These are phyloP conservation scores for Diaporthe ampelina DNA, from an alignment of 2,329 filamentous ascomycete genomes.

Conservation along the genomic window DNA sequence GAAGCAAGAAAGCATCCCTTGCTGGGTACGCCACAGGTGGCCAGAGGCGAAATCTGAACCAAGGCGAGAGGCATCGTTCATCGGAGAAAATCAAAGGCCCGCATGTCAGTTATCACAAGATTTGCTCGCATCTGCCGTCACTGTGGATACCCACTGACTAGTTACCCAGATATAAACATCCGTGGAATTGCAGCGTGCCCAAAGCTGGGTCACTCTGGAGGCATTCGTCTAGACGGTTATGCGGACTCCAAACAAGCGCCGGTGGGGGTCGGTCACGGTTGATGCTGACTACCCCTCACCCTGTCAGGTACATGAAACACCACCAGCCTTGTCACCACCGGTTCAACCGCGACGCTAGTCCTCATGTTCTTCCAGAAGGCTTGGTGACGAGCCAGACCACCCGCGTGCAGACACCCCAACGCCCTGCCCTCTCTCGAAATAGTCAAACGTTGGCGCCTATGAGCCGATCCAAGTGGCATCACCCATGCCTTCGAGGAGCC, in stretches of 20 bases:
- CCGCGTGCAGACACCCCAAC: constrained; percentile 6
- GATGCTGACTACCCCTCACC: constrained; percentile 34
- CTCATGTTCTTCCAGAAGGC: constrained; percentile 28
- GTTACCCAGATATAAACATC: constrained; percentile 1
- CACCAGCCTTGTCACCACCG: constrained; percentile 36
- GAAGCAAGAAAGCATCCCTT: neutral
- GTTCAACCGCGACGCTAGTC: constrained; percentile 35
- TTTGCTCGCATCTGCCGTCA: constrained; percentile 13
- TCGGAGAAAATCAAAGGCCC: neutral
- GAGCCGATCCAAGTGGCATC: constrained; percentile 30
- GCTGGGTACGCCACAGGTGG: constrained; percentile 7
- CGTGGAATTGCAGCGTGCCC: constrained; percentile 25
- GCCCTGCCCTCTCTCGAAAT: constrained; percentile 27
- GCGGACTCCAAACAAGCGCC: constrained; percentile 38
- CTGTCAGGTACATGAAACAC: constrained; percentile 43
- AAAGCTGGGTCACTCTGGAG: constrained; percentile 27
- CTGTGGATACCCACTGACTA: constrained; percentile 34
- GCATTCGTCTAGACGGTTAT: constrained; percentile 26
- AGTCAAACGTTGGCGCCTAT: constrained; percentile 35
- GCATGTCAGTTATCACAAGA: constrained; percentile 8
- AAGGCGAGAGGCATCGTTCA: neutral
- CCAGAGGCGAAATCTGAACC: neutral
- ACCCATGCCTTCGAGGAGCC: constrained; percentile 33
- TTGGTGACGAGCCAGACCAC: constrained; percentile 29
- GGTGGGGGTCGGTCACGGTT: constrained; percentile 34